Evolutionary conservation across 768 basidiomycete species (phyloP).

Genomic region (Auriculariales sp.): DNA sequence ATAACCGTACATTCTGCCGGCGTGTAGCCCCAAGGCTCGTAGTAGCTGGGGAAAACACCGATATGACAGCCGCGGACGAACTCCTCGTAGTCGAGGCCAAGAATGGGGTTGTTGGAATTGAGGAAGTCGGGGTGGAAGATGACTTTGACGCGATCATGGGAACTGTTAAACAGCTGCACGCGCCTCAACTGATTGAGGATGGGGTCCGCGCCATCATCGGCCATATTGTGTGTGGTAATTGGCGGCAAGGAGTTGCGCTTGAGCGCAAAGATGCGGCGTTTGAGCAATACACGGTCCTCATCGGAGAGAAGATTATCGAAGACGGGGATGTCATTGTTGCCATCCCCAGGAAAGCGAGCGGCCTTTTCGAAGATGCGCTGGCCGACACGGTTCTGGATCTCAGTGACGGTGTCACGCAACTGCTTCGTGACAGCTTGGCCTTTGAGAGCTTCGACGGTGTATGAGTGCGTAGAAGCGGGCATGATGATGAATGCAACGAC

Average conservation of each 20-base stretch:
- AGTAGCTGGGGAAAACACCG: constrained; percentile 96
- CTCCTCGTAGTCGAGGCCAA: constrained; percentile 97
- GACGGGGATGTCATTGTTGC: constrained; percentile 53
- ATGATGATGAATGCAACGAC: constrained; percentile 98
- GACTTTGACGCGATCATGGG: constrained; percentile 87
- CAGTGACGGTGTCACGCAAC: constrained; percentile 85
- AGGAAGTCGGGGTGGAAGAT: constrained; percentile 98
- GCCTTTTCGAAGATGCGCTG: constrained; percentile 89
- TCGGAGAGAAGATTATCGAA: constrained; percentile 68
- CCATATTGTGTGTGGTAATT: constrained; percentile 98
- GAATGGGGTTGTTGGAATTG: constrained; percentile 93
- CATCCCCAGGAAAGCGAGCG: constrained; percentile 79
- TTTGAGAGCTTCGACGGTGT: constrained; percentile 95
- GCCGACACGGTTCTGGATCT: constrained; percentile 89
- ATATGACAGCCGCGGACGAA: constrained; percentile 97
- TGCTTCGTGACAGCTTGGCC: constrained; percentile 96
- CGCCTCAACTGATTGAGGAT: constrained; percentile 90
- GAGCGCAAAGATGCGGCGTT: constrained; percentile 91
- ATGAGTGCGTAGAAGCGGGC: constrained; percentile 91
- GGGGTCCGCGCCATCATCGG: constrained; percentile 81
- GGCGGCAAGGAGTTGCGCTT: constrained; percentile 92
- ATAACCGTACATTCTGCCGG: constrained; percentile 99
- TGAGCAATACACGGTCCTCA: constrained; percentile 88
- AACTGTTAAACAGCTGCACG: constrained; percentile 83
- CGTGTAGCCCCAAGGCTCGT: constrained; percentile 93